These are phyloP conservation scores for Stagonosporopsis chrysanthemi DNA, from an alignment of 2,329 filamentous ascomycete genomes.

Conservation along the genomic window DNA sequence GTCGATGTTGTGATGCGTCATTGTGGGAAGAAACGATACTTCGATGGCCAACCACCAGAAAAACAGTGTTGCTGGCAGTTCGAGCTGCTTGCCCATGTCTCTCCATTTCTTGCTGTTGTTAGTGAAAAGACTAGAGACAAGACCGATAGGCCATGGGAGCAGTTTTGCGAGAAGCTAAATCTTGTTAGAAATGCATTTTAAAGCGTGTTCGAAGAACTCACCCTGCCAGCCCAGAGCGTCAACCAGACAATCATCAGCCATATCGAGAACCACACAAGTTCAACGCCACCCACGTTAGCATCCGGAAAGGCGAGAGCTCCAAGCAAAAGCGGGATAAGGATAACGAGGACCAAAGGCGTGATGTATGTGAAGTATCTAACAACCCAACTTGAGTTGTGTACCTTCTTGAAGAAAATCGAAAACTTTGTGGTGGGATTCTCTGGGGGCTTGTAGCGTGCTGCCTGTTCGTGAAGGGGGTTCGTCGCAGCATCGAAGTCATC, in stretches of 20 bases:
- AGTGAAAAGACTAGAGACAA: slow-evolving; percentile 77
- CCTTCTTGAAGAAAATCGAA: slow-evolving; percentile 69
- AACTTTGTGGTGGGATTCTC: slow-evolving; percentile 68
- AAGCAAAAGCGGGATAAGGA: slow-evolving; percentile 73
- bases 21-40: slow-evolving; percentile 83
- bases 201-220: slow-evolving; percentile 36
- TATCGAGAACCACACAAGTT: slow-evolving; percentile 89
- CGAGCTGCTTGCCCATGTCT: slow-evolving; percentile 84
- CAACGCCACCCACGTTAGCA: slow-evolving; percentile 75
- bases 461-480: slow-evolving; percentile 72
- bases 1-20: slow-evolving; percentile 69
- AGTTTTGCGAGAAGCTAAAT: slow-evolving; percentile 67
- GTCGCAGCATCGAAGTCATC: slow-evolving; percentile 74
- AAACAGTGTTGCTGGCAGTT: slow-evolving; percentile 85
- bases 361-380: slow-evolving; percentile 77
- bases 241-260: slow-evolving; percentile 96
- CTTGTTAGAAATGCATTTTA: slow-evolving; percentile 12
- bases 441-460: slow-evolving; percentile 69
- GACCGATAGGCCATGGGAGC: slow-evolving; percentile 67
- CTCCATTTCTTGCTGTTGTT: slow-evolving; percentile 93
- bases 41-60: slow-evolving; percentile 91
- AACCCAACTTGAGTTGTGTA: slow-evolving; percentile 71
- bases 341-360: slow-evolving; percentile 66
- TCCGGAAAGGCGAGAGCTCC: slow-evolving; percentile 66
- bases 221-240: slow-evolving; percentile 79